Percentiles rank a stretch among this genome's conserved stretches.
Conservation (phyloP, 306 rosid genomes). For the Lathyrus aphaca region DNA sequence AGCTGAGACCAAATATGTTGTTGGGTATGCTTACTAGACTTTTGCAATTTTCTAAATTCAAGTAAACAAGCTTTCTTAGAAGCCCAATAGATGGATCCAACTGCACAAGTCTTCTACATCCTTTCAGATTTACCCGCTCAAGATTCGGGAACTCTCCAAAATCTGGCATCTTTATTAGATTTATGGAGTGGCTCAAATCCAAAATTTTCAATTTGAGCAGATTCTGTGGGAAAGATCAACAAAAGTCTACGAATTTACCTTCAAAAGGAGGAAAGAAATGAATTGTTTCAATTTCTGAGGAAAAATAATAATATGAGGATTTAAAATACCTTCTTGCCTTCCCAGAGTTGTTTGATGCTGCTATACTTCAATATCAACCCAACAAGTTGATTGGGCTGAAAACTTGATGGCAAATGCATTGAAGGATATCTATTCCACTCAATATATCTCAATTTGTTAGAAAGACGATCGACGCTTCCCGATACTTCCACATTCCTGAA, state of each 20-base stretch:
- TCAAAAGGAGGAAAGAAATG: not conserved
- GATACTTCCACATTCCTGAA: not conserved
- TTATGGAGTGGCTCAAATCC: no score
- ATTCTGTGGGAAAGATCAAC: not conserved
- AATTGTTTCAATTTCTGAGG: no score
- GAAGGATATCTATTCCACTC: not conserved
- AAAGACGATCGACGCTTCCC: not conserved
- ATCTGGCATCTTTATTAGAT: no score
- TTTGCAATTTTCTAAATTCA: not conserved
- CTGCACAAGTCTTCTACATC: not conserved
- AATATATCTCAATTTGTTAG: conserved; percentile 1
- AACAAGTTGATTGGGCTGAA: conserved; percentile 16
- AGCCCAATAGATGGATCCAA: not conserved
- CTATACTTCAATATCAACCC: not conserved
- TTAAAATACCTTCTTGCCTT: conserved; percentile 18
- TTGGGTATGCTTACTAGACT: not conserved
- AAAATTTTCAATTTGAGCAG: no score
- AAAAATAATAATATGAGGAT: not conserved
- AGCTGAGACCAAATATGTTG: not conserved
- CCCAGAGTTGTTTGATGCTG: conserved; percentile 25
- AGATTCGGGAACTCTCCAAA: not conserved
- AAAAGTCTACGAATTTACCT: no score
- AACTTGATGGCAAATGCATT: conserved; percentile 8
- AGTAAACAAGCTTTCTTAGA: not conserved
- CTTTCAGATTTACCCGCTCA: not conserved